Base-by-base conservation (phyloP, 176 grass and related monocot genomes). In the Zizania latifolia region DNA sequence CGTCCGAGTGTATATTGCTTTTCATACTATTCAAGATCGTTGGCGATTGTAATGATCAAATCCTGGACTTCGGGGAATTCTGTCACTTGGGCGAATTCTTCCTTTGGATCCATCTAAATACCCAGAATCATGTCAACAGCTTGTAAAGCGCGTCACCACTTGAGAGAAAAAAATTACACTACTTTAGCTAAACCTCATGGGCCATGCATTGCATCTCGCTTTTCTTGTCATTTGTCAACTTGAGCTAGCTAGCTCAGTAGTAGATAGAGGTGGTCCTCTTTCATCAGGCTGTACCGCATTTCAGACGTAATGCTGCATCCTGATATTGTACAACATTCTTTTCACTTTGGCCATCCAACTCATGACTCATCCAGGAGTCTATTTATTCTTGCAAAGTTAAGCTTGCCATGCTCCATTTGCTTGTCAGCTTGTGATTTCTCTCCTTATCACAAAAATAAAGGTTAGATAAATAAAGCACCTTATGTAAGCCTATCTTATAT, bases 391-490 rank as follows among this genome's bases (percentile, higher is more conserved):
- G 68, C 68, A 54, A 16, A 22, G 2, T n/a, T 62, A 43, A 45
- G 17, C 17, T 23, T 29, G 7, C 3, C 41, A 32, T n/a, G 43
- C n/a, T 53, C 44, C 50, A 37, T n/a, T 53, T 54, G n/a, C 34
- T 41, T 74, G 71, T 38, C 68, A n/a, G n/a, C n/a, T n/a, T n/a
- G n/a, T n/a, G n/a, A 35, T 71, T 53, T 71, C 46, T 32, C 6
- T 71, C 30, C n/a, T n/a, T n/a, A n/a, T n/a, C n/a, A n/a, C n/a
- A n/a, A n/a, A n/a, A n/a, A n/a, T n/a, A n/a, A n/a, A n/a, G n/a
- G n/a, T n/a, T n/a, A n/a, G n/a, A n/a, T n/a, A n/a, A n/a, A n/a
- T n/a, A n/a, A n/a, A n/a, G n/a, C n/a, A n/a, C n/a, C n/a, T n/a
- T n/a, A n/a, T n/a, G n/a, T n/a, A n/a, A n/a, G n/a, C n/a, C n/a